Base-by-base conservation (phyloP, 192 early-diverging fungal genomes). In the Backusella sp. region DNA sequence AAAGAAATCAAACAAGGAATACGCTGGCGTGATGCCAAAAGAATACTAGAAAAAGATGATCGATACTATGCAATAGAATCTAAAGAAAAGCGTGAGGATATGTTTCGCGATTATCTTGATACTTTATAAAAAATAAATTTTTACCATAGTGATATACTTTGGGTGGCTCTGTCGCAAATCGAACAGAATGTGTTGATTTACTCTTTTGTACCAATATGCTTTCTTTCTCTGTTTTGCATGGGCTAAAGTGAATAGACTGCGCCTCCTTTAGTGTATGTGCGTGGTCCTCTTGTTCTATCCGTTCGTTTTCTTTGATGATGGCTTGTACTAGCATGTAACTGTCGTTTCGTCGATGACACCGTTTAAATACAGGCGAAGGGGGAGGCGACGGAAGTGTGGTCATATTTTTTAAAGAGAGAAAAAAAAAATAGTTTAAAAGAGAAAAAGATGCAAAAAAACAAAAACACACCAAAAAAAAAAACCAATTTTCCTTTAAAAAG, bases 11-110 rank as follows among this genome's bases (percentile, higher is more conserved):
- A 77, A 56, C 49, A 76, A 21, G 84, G 87, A 14, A 90, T 91
- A 8, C 84, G 85, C 26, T 95, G 92, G 92, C 82, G 89, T 52
- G 88, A 90, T 78, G 82, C 90, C 32, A 90, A 91, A 77, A 80
- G 79, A 15, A 65, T 88, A n/a, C 86, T 95, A 69, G 88, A 95
- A 59, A 70, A 86, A 0, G 92, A 95, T 72, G 75, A 81, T 41
- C 81, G 92, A 12, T 94, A 91, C 74, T 81, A 86, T 23, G 92
- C 89, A 4, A 80, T 95, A 28, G 86, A 85, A 19, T 87, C 85
- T 34, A 89, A 88, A n/a, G 82, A 71, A 14, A 81, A 90, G 52
- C 82, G 93, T 14, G 93, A 95, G 79, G 89, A 89, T 39, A 68
- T 91, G 56, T 95, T 95, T 73, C 78, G 90, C 41, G 87, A 92